Evolutionary conservation across 2,329 filamentous ascomycete genomes (phyloP).

Genomic region (Fusarium nematophilum): DNA sequence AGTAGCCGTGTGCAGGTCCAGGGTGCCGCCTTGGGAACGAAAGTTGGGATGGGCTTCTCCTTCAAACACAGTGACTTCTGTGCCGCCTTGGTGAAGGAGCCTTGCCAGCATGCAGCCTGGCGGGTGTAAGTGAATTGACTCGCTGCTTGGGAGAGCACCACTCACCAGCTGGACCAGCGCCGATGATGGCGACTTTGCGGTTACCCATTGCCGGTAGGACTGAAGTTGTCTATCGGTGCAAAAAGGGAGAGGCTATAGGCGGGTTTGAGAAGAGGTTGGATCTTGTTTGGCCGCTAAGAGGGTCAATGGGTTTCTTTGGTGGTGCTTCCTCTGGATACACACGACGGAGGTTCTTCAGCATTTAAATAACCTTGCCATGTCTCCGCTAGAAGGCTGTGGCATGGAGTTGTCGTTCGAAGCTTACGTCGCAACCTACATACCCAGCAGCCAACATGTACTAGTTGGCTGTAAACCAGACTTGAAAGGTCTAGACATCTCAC

Average conservation of each 20-base stretch:
- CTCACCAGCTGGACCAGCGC: conserved; percentile 45
- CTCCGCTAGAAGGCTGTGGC: not conserved
- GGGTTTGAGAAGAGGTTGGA: too few relatives aligned
- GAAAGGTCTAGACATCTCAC: not conserved
- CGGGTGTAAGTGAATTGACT: conserved; percentile 7
- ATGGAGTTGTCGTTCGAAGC: not conserved
- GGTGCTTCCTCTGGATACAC: not conserved
- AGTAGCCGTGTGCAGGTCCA: conserved; percentile 64
- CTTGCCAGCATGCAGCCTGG: conserved; percentile 53
- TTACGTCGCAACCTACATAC: not conserved
- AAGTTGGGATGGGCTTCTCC: conserved; percentile 56
- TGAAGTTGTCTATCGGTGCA: not conserved
- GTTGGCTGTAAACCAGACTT: conserved; percentile 16
- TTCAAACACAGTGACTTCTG: conserved; percentile 63
- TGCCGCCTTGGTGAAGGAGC: conserved; percentile 59
- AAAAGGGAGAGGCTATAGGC: too few relatives aligned
- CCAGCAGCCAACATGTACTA: not conserved
- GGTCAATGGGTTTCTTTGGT: too few relatives aligned
- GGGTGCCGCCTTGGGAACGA: conserved; percentile 62
- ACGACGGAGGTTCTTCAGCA: not conserved
- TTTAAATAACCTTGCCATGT: conserved; percentile 15
- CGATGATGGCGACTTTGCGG: conserved; percentile 43
- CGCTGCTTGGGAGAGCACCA: not conserved
- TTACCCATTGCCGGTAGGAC: conserved; percentile 28
- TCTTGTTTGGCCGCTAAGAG: too few relatives aligned